Conservation (phyloP, 1,284 basidiomycete genomes). For the Trichosporon ovoides region DNA sequence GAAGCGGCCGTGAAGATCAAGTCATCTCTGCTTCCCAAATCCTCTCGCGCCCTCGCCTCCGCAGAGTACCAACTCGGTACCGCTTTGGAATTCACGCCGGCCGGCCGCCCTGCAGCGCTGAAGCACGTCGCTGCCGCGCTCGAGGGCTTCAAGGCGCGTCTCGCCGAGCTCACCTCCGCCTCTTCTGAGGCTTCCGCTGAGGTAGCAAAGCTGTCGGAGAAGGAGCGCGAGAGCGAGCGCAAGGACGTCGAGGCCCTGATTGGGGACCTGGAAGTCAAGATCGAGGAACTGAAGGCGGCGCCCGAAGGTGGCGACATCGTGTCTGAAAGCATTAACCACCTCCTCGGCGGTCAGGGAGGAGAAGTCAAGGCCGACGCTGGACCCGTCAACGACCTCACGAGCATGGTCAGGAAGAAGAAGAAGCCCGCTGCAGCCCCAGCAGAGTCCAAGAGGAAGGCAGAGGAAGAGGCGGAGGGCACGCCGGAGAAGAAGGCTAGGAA, state of each 20-base stretch:
- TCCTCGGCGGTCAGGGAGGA: slow-evolving; percentile 51
- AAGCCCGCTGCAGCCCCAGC: neutral
- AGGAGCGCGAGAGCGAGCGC: slow-evolving; percentile 66
- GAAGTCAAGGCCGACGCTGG: slow-evolving; percentile 41
- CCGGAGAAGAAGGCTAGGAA: slow-evolving; percentile 6
- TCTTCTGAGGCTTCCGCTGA: slow-evolving; percentile 16
- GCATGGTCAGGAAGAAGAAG: slow-evolving; percentile 72
- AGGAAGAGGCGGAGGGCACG: neutral
- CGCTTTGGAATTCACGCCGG: slow-evolving; percentile 70
- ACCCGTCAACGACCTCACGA: slow-evolving; percentile 70
- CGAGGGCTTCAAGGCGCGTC: slow-evolving; percentile 64
- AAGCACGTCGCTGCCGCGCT: slow-evolving; percentile 70
- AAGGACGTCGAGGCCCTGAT: slow-evolving; percentile 70
- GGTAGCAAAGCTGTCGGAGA: slow-evolving; percentile 54
- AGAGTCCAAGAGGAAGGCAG: neutral
- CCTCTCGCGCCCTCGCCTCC: slow-evolving; percentile 79
- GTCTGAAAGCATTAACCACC: slow-evolving; percentile 46
- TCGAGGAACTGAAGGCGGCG: slow-evolving; percentile 76
- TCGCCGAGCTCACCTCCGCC: slow-evolving; percentile 60
- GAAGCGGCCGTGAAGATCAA: slow-evolving; percentile 67
- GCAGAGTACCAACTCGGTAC: slow-evolving; percentile 86
- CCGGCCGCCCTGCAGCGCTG: slow-evolving; percentile 71
- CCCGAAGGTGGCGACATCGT: slow-evolving; percentile 56
- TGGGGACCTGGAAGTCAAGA: slow-evolving; percentile 76
- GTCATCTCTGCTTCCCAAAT: slow-evolving; percentile 62